phyloP scores from a whole-genome alignment of 2,329 filamentous ascomycete genomes.

The Colletotrichum melonis region DNA sequence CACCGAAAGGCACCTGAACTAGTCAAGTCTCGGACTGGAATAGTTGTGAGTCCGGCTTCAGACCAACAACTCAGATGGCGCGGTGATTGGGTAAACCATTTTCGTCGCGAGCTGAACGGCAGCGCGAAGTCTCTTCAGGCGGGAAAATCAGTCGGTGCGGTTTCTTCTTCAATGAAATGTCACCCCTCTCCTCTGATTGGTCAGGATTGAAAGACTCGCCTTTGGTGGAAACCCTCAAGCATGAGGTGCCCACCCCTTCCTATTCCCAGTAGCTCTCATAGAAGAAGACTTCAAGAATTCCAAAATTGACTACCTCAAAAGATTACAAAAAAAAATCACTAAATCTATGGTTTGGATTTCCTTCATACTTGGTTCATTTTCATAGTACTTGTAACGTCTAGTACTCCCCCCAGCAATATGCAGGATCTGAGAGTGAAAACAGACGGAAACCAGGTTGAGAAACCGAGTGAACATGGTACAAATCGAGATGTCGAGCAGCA shows the following conservation, averaged over 20 bases:
- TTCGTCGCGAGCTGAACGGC: background rate
- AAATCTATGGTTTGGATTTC: background rate
- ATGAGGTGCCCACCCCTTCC: background rate
- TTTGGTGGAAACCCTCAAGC: background rate
- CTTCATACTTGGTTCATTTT: background rate
- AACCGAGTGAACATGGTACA: background rate
- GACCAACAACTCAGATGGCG: background rate
- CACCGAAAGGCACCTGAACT: background rate
- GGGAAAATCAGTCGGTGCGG: background rate
- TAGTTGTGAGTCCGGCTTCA: background rate
- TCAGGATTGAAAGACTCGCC: background rate
- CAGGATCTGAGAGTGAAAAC: background rate
- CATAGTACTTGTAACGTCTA: background rate
- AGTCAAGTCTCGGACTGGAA: background rate
- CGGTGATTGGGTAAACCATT: background rate
- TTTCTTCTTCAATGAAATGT: conserved; percentile 21
- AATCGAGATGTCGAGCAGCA: conserved; percentile 31
- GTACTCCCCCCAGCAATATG: background rate
- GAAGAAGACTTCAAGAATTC: background rate
- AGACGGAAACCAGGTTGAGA: background rate
- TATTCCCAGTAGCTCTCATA: background rate
- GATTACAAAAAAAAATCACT: too few relatives aligned
- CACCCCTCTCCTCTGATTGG: conserved; percentile 31
- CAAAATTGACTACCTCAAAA: background rate
- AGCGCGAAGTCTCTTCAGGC: background rate